These are phyloP conservation scores for Hypocreales sp. DNA, from an alignment of 2,329 filamentous ascomycete species.

Conservation along the genomic window DNA sequence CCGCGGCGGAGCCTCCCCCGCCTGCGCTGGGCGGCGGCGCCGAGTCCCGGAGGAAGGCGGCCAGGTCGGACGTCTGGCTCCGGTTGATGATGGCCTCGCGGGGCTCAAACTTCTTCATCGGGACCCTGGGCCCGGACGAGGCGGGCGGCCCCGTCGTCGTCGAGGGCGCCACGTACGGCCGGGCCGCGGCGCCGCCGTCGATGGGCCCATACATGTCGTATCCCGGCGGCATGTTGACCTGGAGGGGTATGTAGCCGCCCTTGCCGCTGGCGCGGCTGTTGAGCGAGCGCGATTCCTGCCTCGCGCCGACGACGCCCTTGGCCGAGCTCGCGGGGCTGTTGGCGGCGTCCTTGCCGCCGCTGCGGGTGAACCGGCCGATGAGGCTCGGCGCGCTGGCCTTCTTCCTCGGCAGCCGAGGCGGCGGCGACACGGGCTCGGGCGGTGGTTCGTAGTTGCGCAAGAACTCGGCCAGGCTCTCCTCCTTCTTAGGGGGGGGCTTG, in stretches of 20 bases:
- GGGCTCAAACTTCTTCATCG: slow-evolving; percentile 43
- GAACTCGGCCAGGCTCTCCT: slow-evolving; percentile 62
- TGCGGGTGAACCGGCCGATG: slow-evolving; percentile 39
- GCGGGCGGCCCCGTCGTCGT: too few relatives aligned
- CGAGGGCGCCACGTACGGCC: slow-evolving; percentile 6
- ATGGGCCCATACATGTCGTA: slow-evolving; percentile 25
- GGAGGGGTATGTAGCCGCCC: slow-evolving; percentile 35
- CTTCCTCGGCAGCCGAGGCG: slow-evolving; percentile 35
- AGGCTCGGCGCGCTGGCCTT: slow-evolving; percentile 48
- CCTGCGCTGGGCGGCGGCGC: too few relatives aligned
- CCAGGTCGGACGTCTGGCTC: slow-evolving; percentile 52
- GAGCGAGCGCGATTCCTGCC: slow-evolving; percentile 17
- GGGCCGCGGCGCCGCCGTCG: slow-evolving; percentile 6
- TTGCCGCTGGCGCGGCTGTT: slow-evolving; percentile 21
- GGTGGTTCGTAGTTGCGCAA: slow-evolving; percentile 55
- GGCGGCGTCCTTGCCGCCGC: slow-evolving; percentile 7
- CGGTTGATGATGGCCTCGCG: slow-evolving; percentile 31
- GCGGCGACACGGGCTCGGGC: slow-evolving; percentile 24
- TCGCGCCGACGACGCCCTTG: slow-evolving; percentile 8
- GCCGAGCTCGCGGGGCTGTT: slow-evolving; percentile 13
- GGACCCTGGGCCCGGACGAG: slow-evolving; percentile 24
- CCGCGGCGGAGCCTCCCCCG: slow-evolving; percentile 10
- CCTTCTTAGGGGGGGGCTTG: slow-evolving; percentile 25
- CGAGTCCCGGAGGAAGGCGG: slow-evolving; percentile 56
- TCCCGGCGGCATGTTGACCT: slow-evolving; percentile 30